A percentile compares a stretch with the other conserved stretches of the same genome.
These are phyloP conservation scores for Osmozyma mogii DNA, from an alignment of 805 yeast species.

Conservation along the genomic window DNA sequence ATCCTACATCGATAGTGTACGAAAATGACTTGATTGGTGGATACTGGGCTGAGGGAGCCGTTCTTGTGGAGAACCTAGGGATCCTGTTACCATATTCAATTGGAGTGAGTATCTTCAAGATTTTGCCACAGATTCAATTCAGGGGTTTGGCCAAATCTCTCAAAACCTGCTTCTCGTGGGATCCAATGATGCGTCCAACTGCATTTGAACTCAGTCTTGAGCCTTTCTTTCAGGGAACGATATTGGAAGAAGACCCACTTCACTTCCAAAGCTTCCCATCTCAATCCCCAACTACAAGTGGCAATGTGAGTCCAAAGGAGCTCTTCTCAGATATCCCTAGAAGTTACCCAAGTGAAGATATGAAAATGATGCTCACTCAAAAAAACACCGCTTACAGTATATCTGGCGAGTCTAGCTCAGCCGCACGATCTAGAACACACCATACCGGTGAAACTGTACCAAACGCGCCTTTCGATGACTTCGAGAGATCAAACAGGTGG, in stretches of 20 bases:
- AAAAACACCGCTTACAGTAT: no score
- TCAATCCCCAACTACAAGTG: no score
- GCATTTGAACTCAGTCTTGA: conserved; percentile 40
- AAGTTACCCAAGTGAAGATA: no score
- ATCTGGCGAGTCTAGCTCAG: no score
- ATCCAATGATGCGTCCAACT: conserved; percentile 58
- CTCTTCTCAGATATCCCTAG: no score
- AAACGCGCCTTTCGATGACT: no score
- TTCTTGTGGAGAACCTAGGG: conserved; percentile 46
- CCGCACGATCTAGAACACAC: no score
- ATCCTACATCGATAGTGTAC: conserved; percentile 38
- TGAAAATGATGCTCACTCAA: no score
- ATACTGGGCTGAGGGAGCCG: conserved; percentile 57
- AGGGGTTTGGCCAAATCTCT: conserved; percentile 36
- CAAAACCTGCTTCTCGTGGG: conserved; percentile 61
- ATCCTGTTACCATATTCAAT: conserved; percentile 47
- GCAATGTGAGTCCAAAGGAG: no score
- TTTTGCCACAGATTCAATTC: conserved; percentile 39
- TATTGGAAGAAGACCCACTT: conserved; percentile 3
- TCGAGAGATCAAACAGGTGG: no score
- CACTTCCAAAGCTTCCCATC: no score
- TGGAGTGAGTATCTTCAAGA: conserved; percentile 40
- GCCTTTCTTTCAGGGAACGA: conserved; percentile 47
- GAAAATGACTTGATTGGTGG: conserved; percentile 53
- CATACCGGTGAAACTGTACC: no score